These are phyloP conservation scores for Baffinella frigidus DNA, from an alignment of 208 protist genomes.

Conservation along the genomic window DNA sequence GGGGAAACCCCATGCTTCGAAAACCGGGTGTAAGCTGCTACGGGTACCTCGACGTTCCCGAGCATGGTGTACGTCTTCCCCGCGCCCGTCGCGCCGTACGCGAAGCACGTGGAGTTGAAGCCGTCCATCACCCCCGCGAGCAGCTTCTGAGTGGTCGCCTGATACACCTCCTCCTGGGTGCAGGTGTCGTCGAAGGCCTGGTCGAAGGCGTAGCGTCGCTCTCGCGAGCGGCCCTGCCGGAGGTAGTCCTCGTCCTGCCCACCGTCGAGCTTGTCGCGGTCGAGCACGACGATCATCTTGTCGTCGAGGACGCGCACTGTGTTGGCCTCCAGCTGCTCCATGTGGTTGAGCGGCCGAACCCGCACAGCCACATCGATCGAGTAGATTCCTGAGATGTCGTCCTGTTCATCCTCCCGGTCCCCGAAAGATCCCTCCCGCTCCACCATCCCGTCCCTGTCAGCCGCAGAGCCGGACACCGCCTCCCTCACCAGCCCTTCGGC, in stretches of 20 bases:
- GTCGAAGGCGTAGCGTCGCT: constrained; percentile 71
- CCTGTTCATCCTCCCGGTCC: neutral
- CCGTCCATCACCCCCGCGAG: constrained; percentile 60
- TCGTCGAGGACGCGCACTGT: constrained; percentile 64
- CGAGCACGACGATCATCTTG: constrained; percentile 40
- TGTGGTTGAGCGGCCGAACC: constrained; percentile 61
- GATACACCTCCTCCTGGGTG: constrained; percentile 62
- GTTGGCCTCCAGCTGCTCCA: neutral
- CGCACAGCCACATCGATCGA: constrained; percentile 67
- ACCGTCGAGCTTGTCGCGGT: constrained; percentile 53
- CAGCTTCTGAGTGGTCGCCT: constrained; percentile 59
- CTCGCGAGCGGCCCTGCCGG: constrained; percentile 2
- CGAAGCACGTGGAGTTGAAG: constrained; percentile 68
- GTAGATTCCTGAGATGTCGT: neutral
- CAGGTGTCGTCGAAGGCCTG: constrained; percentile 63
- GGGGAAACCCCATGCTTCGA: too few relatives aligned
- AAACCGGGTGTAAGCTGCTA: constrained; percentile 68
- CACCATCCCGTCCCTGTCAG: too few relatives aligned
- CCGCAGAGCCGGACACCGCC: too few relatives aligned
- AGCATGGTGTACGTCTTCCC: constrained; percentile 60
- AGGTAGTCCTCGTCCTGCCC: constrained; percentile 64
- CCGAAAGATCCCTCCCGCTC: neutral
- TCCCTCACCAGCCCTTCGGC: too few relatives aligned
- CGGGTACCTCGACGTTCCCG: constrained; percentile 65
- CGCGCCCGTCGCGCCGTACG: constrained; percentile 17